These are phyloP conservation scores for Kwoniella sp. DNA, from an alignment of 768 basidiomycete genomes.

Conservation along the genomic window DNA sequence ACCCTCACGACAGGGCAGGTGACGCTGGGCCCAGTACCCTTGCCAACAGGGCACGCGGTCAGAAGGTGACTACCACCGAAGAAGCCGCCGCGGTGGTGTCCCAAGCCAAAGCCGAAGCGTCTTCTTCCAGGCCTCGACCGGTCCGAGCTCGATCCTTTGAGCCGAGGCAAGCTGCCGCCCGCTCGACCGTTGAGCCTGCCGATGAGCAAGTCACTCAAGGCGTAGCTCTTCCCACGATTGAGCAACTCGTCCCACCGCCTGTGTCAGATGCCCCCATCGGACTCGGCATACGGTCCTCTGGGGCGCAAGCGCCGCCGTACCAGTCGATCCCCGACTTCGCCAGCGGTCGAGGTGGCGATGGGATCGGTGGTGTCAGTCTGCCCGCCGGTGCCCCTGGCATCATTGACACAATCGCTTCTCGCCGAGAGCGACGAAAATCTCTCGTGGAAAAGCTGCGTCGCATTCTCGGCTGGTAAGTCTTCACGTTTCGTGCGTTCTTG, in stretches of 20 bases:
- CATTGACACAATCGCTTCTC: conserved; percentile 4
- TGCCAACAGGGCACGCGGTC: background rate
- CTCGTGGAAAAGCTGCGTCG: conserved; percentile 25
- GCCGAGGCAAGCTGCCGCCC: background rate
- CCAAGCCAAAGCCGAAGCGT: background rate
- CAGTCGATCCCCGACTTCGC: conserved; percentile 30
- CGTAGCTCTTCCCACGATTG: conserved; percentile 12
- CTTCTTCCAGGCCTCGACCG: background rate
- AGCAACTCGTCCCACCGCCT: conserved; percentile 10
- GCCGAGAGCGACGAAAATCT: conserved; percentile 9
- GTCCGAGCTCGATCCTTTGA: conserved; percentile 10
- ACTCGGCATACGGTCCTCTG: conserved; percentile 3
- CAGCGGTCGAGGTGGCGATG: conserved; percentile 26
- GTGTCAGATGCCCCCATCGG: conserved; percentile 1
- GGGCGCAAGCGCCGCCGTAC: background rate
- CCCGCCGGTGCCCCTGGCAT: conserved; percentile 6
- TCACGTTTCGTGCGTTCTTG: background rate
- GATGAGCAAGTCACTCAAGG: too few species aligned
- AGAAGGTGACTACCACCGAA: background rate
- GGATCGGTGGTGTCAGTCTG: conserved; percentile 20
- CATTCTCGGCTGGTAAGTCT: conserved; percentile 38
- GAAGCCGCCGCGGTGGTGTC: background rate
- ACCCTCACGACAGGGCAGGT: background rate
- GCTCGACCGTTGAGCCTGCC: too few species aligned
- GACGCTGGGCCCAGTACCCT: conserved; percentile 1